Conservation (phyloP, 768 basidiomycete genomes). For the Terana coerulea region DNA sequence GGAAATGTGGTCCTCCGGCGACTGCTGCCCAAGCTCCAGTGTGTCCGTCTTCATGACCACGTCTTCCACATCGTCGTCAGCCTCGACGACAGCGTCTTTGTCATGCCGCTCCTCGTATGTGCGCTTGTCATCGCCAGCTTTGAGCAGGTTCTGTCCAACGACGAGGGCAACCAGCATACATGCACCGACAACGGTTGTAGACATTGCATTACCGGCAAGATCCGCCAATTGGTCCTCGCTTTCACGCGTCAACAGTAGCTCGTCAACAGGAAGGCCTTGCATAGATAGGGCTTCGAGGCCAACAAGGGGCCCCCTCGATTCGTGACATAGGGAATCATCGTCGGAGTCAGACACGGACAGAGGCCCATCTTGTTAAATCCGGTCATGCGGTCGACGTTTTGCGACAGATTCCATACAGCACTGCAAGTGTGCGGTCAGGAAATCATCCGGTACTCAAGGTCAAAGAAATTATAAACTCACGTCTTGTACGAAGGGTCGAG, state of each 20-base stretch:
- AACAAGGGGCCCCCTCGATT: conserved; percentile 96
- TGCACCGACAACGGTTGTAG: conserved; percentile 91
- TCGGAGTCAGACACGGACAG: conserved; percentile 89
- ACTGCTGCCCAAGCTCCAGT: conserved; percentile 9
- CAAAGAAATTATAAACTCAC: conserved; percentile 39
- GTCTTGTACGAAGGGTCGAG: conserved; percentile 88
- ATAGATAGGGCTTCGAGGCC: conserved; percentile 90
- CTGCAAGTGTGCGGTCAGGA: conserved; percentile 33
- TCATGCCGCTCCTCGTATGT: conserved; percentile 64
- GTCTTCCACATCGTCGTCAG: conserved; percentile 46
- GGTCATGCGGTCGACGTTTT: conserved; percentile 92
- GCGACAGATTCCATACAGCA: conserved; percentile 93
- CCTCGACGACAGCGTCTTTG: conserved; percentile 24
- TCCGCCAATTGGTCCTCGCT: conserved; percentile 92
- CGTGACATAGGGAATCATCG: conserved; percentile 96
- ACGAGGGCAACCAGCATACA: conserved; percentile 83
- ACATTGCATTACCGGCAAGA: conserved; percentile 97
- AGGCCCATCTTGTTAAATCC: conserved; percentile 80
- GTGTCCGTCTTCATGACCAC: conserved; percentile 33
- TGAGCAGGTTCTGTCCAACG: conserved; percentile 61
- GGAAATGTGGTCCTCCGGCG: conserved; percentile 53
- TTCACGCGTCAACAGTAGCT: conserved; percentile 87
- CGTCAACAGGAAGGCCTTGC: conserved; percentile 92
- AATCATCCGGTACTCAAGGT: conserved; percentile 2
- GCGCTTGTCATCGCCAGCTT: conserved; percentile 56